Percentiles rank a stretch among this genome's conserved stretches.
Evolutionary conservation across 805 yeast species (phyloP).

Genomic region (Candida tammaniensis): DNA sequence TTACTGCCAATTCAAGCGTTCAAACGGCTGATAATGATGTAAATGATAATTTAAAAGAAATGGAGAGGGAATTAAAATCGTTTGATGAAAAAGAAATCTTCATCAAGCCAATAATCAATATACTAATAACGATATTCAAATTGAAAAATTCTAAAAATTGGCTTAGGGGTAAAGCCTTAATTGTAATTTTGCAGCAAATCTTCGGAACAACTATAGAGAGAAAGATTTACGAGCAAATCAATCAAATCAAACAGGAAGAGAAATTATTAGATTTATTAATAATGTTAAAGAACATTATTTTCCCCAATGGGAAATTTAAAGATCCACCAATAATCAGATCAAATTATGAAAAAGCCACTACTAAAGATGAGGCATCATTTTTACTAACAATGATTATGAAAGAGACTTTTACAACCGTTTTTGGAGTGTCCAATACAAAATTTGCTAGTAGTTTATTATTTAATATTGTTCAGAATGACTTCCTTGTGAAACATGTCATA

Average conservation of each 20-base stretch:
- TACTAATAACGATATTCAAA: constrained; percentile 68
- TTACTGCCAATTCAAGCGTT: constrained; percentile 2
- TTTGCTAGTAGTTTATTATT: constrained; percentile 61
- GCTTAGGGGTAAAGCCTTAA: constrained; percentile 81
- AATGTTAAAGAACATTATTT: constrained; percentile 23
- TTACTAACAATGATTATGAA: constrained; percentile 55
- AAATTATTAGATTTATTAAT: constrained; percentile 38
- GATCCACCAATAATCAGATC: constrained; percentile 47
- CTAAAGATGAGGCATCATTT: constrained; percentile 56
- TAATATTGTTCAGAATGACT: constrained; percentile 70
- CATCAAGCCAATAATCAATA: constrained; percentile 78
- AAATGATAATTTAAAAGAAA: constrained; percentile 38
- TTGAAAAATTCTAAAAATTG: constrained; percentile 64
- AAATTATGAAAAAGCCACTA: constrained; percentile 46
- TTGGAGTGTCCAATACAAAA: constrained; percentile 64
- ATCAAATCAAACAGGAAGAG: constrained; percentile 37
- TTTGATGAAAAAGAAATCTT: constrained; percentile 49
- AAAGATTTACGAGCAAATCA: constrained; percentile 47
- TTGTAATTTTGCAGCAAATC: constrained; percentile 78
- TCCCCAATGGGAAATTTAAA: constrained; percentile 49
- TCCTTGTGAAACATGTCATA: constrained; percentile 62
- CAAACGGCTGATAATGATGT: constrained; percentile 11
- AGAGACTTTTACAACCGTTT: constrained; percentile 68
- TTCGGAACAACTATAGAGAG: constrained; percentile 87
- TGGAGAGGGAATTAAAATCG: constrained; percentile 53